Conservation (phyloP, 192 early-diverging fungal species). For the Lunasporangiospora selenospora region DNA sequence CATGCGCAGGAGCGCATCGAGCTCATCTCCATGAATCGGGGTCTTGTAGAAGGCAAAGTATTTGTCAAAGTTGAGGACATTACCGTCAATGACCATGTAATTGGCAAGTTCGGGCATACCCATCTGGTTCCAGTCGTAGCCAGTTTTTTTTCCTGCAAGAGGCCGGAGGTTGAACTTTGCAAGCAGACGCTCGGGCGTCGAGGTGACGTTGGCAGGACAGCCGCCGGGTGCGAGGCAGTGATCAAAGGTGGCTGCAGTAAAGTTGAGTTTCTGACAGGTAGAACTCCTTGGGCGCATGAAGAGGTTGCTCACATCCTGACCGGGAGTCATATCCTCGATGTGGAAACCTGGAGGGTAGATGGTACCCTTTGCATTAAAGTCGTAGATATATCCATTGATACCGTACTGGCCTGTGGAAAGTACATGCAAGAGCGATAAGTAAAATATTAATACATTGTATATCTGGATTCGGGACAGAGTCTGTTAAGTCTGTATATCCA, state of each 20-base stretch:
- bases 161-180: neutral
- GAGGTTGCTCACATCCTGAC: slow-evolving; percentile 62
- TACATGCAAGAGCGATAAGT: neutral
- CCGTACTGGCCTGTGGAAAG: slow-evolving; percentile 17
- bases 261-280: slow-evolving; percentile 37
- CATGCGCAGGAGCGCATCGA: slow-evolving; percentile 61
- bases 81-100: slow-evolving; percentile 68
- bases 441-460: too few relatives aligned
- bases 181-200: neutral
- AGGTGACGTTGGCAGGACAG: slow-evolving; percentile 20
- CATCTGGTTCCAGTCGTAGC: slow-evolving; percentile 65
- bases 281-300: slow-evolving; percentile 38
- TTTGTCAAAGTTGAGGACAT: slow-evolving; percentile 64
- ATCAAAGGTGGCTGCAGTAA: slow-evolving; percentile 48
- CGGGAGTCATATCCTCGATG: slow-evolving; percentile 35
- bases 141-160: slow-evolving; percentile 30
- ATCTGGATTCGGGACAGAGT: too few relatives aligned
- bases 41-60: slow-evolving; percentile 56
- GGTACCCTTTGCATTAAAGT: slow-evolving; percentile 6
- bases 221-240: slow-evolving; percentile 47
- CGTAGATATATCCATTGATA: slow-evolving; percentile 34
- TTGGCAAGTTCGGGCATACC: slow-evolving; percentile 40
- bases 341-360: slow-evolving; percentile 12
- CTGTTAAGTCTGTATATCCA: too few relatives aligned
- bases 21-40: slow-evolving; percentile 47